Evolutionary conservation across 176 grass and related monocot genomes (phyloP), one percentile per base, ranked within the genome.

Genomic region (Avena sativa): DNA sequence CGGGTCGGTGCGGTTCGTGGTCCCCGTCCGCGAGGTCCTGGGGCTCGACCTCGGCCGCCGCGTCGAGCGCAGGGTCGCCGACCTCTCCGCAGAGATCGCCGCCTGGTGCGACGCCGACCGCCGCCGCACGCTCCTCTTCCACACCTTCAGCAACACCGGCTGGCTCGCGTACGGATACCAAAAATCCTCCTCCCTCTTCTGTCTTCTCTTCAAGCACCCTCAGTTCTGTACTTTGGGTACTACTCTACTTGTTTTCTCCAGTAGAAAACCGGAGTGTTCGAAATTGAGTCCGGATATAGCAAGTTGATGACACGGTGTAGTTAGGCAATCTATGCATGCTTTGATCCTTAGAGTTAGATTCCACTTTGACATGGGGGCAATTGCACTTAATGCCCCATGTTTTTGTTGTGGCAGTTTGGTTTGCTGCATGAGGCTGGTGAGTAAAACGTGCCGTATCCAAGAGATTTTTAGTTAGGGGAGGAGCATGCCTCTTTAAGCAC

Each of bases 91-190:
- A 17, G 90, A 99, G 87, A 89, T 99, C 21, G 76, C 66, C 16
- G 91, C 86, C 0, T 99, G 97, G 97, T 99, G 97, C 94, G 86
- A 93, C 6, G 89, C 90, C 28, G 90, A 94, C 61, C 83, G 87
- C 25, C 89, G 85, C 4, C 87, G 97, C 38, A 87, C 91, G 57
- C 85, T 99, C 56, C 87, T 99, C 34, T 94, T 99, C 88, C 97
- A 99, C 84, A 94, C 97, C 5, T 99, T 99, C 85, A 99, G 97
- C 97, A 99, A 99, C 85, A 99, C 97, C 11, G 92, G 97, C 3
- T 99, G 97, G 97, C 90, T 99, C 55, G 88, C 90, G 97, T 99
- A 99, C 75, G 83, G 40, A 32, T 66, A 48, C 47, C 20, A 3
- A 53, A 53, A 68, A 4, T 9, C 57, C 32, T 79, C 20, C 11